Base-by-base conservation (phyloP, 2,329 filamentous ascomycete species). In the Xylariomycetidae sp. region DNA sequence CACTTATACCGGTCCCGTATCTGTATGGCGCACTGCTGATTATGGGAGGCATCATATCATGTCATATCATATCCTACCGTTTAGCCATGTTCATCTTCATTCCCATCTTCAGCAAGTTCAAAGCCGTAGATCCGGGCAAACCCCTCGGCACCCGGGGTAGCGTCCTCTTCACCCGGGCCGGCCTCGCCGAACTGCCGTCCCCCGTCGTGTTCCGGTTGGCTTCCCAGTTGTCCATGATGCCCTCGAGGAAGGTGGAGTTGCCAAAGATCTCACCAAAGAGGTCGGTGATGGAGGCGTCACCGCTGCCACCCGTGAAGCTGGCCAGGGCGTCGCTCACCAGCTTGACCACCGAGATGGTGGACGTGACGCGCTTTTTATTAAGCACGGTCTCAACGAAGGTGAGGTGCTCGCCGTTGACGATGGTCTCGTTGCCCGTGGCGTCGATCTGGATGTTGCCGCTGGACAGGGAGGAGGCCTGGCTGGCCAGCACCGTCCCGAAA, bases 381-480 rank as follows among this genome's bases (percentile, higher is more conserved):
- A 72, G 47, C 6, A 70, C 57, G 1, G 55, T 46, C 35, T 71
- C 65, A n/a, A 66, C 44, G 32, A 64, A 71, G 2, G 47, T 42
- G 28, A 72, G 63, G 35, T 61, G 63, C 37, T 61, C 13, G 3
- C 65, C 65, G 22, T 67, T 56, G 25, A 63, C 56, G 1, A 60
- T 43, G 1, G 65, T 64, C 2, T 56, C 37, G 30, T 68, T 68
- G 3, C 65, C 65, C 0, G 57, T 57, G 4, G 60, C 58, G 29
- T 57, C 59, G 25, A 70, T 48, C 38, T 58, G 52, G 15, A 70
- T 47, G n/a, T 59, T 54, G 4, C 67, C 67, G 0, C 57, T 45
- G 18, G 42, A 43, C 2, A 70, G 53, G 0, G 65, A 48, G 0
- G 42, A 47, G 2, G 48, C 47, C 31, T 70, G 65, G 30, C 47